Evolutionary conservation across 192 early-diverging fungal genomes (phyloP).

Genomic region (Coemansia sp.): DNA sequence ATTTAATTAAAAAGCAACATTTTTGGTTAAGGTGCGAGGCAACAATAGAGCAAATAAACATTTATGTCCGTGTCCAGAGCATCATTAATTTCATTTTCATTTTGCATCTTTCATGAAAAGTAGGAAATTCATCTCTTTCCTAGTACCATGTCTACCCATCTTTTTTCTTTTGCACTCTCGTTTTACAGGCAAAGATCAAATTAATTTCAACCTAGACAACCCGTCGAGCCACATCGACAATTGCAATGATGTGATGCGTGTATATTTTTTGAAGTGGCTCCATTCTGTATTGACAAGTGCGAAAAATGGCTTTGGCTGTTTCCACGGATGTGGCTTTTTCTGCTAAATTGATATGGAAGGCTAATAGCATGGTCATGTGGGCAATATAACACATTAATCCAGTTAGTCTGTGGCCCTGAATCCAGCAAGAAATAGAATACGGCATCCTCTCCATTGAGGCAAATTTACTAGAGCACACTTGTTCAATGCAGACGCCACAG

Average conservation of each 20-base stretch:
- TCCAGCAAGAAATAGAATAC: too few relatives aligned
- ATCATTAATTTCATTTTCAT: neutral
- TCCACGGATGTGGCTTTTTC: neutral
- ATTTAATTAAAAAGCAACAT: neutral
- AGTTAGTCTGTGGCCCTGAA: neutral
- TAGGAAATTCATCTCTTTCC: too few relatives aligned
- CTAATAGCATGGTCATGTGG: neutral
- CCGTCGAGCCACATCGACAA: neutral
- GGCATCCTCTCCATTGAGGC: too few relatives aligned
- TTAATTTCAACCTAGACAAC: neutral
- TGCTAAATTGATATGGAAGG: neutral
- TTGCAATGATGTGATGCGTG: neutral
- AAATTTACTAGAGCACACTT: too few relatives aligned
- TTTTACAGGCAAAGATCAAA: neutral
- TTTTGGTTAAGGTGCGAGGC: neutral
- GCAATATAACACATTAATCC: neutral
- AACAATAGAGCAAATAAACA: neutral
- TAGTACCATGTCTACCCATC: too few relatives aligned
- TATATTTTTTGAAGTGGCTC: neutral
- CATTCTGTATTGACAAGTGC: neutral
- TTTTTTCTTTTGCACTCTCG: too few relatives aligned
- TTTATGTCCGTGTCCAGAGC: neutral
- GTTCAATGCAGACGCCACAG: too few relatives aligned
- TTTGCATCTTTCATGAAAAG: too few relatives aligned
- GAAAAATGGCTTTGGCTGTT: neutral